Percentiles rank a stretch among this genome's conserved stretches.
phyloP scores from a whole-genome alignment of 2,329 filamentous ascomycete species.

The Pseudogymnoascus sp. region DNA sequence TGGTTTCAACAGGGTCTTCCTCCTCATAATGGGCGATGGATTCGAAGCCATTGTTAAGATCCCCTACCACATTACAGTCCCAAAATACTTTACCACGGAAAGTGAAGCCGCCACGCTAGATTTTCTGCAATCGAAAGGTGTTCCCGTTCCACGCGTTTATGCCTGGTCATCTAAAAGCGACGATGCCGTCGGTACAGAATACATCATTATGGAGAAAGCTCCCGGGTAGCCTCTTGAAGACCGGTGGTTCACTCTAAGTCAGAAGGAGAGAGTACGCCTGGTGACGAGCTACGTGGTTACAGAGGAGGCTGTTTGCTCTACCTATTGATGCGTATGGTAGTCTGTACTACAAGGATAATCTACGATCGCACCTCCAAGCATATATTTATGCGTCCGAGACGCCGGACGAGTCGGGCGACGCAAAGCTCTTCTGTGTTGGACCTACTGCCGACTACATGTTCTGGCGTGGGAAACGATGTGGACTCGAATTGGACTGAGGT shows the following conservation, averaged over 20 bases:
- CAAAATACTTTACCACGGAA: slow-evolving; percentile 12
- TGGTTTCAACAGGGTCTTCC: slow-evolving; percentile 12
- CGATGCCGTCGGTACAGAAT: slow-evolving; percentile 29
- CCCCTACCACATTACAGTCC: slow-evolving; percentile 13
- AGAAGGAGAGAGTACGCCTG: slow-evolving; percentile 11
- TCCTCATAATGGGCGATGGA: slow-evolving; percentile 14
- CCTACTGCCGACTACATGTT: neutral
- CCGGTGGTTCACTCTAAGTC: slow-evolving; percentile 14
- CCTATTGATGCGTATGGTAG: slow-evolving; percentile 12
- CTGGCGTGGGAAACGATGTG: neutral
- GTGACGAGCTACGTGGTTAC: slow-evolving; percentile 8
- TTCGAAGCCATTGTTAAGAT: slow-evolving; percentile 12
- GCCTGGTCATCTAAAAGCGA: slow-evolving; percentile 33
- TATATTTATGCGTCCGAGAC: neutral
- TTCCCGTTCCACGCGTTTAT: slow-evolving; percentile 36
- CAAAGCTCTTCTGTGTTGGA: neutral
- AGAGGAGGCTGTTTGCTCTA: slow-evolving; percentile 11
- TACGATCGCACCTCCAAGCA: neutral
- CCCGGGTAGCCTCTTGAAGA: slow-evolving; percentile 26
- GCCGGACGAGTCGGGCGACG: neutral
- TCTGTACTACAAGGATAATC: slow-evolving; percentile 13
- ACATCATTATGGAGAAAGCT: slow-evolving; percentile 34
- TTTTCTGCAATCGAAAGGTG: slow-evolving; percentile 24
- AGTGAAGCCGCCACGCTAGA: slow-evolving; percentile 17
- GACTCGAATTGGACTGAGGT: neutral